A percentile compares a stretch with the other conserved stretches of the same genome.
Conservation (phyloP, 1,284 basidiomycete species). For the Cryptococcus sp. region DNA sequence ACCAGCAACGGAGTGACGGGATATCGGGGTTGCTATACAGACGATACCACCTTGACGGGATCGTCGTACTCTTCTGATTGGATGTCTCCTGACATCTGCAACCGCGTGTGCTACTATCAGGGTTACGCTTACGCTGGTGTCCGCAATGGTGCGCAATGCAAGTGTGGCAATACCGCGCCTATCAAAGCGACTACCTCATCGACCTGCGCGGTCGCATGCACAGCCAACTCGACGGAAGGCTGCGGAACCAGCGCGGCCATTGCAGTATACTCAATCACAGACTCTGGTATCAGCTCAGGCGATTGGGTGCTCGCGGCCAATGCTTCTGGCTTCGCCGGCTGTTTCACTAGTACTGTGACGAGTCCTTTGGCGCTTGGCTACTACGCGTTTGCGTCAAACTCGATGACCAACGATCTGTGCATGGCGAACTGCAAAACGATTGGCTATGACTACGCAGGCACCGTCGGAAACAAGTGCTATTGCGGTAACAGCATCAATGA, state of each 20-base stretch:
- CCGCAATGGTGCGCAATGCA: neutral
- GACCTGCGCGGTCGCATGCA: constrained; percentile 14
- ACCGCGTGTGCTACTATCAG: neutral
- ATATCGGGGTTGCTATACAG: neutral
- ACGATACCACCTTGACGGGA: neutral
- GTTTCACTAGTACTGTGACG: no score
- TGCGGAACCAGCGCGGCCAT: constrained; percentile 8
- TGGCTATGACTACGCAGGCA: no score
- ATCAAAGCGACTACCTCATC: neutral
- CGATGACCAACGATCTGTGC: constrained; percentile 13
- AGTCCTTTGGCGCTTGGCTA: no score
- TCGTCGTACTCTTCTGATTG: neutral
- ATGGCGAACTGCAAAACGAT: neutral
- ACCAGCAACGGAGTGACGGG: no score
- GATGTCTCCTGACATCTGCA: neutral
- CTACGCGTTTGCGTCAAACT: neutral
- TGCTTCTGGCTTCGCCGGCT: no score
- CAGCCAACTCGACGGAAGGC: constrained; percentile 5
- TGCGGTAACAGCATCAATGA: neutral
- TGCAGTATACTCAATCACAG: constrained; percentile 6
- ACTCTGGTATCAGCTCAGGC: neutral
- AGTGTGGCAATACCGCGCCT: neutral
- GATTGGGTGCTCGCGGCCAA: no score
- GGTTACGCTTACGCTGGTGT: neutral
- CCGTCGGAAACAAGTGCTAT: no score